Conservation (phyloP, 2,329 filamentous ascomycete species). For the Trichoderma harzianum region DNA sequence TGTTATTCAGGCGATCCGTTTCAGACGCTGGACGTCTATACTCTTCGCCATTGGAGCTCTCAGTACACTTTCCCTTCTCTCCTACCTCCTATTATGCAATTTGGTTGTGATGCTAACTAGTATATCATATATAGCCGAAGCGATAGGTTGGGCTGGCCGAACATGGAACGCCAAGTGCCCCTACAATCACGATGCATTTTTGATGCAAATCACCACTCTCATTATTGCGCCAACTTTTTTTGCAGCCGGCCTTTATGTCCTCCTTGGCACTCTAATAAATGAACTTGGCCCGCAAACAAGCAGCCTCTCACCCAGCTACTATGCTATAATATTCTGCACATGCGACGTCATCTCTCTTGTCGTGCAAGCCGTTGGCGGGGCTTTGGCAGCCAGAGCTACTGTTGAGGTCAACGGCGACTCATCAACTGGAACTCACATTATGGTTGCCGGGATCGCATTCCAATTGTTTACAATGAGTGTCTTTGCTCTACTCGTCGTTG, state of each 20-base stretch:
- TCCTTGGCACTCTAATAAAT: conserved; percentile 46
- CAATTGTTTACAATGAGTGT: not conserved
- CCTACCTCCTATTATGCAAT: too few relatives aligned
- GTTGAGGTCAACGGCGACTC: not conserved
- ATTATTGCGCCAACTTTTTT: conserved; percentile 47
- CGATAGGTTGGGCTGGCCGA: conserved; percentile 47
- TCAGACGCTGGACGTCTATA: not conserved
- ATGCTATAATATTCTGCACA: conserved; percentile 30
- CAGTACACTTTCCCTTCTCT: not conserved
- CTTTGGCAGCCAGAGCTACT: not conserved
- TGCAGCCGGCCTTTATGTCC: conserved; percentile 48
- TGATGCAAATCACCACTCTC: conserved; percentile 48
- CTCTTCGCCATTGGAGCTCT: not conserved
- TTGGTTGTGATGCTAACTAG: not conserved
- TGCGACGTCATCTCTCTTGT: conserved; percentile 7
- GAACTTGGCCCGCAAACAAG: conserved; percentile 36
- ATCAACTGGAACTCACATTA: not conserved
- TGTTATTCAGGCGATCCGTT: not conserved
- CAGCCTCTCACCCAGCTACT: not conserved
- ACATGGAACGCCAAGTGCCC: conserved; percentile 48
- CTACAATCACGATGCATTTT: conserved; percentile 46
- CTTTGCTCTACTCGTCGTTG: not conserved
- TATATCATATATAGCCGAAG: conserved; percentile 28
- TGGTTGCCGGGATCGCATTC: not conserved
- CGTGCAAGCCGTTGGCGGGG: conserved; percentile 1